Conservation (phyloP, 495 filamentous ascomycete species). For the Neurospora hispaniola region DNA sequence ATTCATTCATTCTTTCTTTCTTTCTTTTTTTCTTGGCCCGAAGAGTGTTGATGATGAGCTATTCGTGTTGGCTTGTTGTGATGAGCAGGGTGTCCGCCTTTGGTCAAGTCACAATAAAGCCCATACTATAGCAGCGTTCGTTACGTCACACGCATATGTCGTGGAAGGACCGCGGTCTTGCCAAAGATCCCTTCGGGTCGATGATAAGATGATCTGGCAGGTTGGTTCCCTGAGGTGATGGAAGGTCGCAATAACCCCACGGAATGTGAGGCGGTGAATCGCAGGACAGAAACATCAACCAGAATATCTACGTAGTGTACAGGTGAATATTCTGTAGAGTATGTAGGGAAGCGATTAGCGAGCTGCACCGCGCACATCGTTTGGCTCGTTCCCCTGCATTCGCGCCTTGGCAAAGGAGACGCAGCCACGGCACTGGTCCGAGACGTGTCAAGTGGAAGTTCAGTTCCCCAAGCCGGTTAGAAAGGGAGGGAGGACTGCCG, state of each 20-base stretch:
- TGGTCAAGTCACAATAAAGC: background rate
- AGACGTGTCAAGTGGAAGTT: background rate
- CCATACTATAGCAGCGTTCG: background rate
- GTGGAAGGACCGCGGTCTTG: background rate
- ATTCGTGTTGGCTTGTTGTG: background rate
- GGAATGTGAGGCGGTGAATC: background rate
- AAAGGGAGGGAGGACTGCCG: background rate
- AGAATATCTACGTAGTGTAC: background rate
- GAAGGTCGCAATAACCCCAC: background rate
- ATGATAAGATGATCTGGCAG: background rate
- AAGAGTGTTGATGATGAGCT: background rate
- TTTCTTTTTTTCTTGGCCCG: no score
- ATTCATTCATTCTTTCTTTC: no score
- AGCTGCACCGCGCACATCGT: background rate
- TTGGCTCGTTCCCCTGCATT: background rate
- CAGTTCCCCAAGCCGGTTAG: background rate
- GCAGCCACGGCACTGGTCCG: background rate
- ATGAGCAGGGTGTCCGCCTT: background rate
- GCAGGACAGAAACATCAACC: background rate
- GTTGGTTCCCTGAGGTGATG: background rate
- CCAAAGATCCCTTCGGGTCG: background rate
- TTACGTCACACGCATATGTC: background rate
- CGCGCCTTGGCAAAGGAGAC: background rate
- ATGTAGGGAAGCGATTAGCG: background rate
- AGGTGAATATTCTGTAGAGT: background rate